Evolutionary conservation across 306 rosid genomes (phyloP).

Genomic region (Dicorynia guianensis): DNA sequence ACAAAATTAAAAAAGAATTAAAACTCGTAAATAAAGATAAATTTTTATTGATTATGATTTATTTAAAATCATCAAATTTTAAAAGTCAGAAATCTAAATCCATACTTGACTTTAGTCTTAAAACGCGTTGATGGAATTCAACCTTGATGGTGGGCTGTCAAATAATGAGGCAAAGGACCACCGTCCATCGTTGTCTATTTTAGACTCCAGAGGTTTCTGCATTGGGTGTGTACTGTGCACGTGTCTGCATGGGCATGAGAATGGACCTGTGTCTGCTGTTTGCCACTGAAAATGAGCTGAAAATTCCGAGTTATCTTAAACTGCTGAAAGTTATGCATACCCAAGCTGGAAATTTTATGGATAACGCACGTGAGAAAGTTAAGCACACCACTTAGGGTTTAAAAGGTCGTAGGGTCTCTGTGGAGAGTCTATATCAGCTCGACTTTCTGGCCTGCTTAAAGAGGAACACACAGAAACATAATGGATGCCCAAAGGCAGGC

Average conservation of each 20-base stretch:
- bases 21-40: too few relatives aligned
- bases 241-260: slow-evolving; percentile 20
- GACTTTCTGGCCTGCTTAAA: slow-evolving; percentile 52
- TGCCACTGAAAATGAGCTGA: background rate
- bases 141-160: background rate
- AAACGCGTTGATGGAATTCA: background rate
- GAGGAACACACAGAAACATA: slow-evolving; percentile 54
- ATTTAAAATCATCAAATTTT: too few relatives aligned
- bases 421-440: slow-evolving; percentile 36
- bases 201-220: background rate
- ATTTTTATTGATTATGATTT: too few relatives aligned
- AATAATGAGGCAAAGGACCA: slow-evolving; percentile 1
- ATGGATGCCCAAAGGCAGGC: slow-evolving; percentile 55
- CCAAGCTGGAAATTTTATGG: background rate
- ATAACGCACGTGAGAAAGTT: background rate
- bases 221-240: slow-evolving; percentile 30
- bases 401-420: slow-evolving; percentile 14
- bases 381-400: slow-evolving; percentile 49
- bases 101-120: background rate
- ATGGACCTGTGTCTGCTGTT: slow-evolving; percentile 20
- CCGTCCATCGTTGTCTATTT: background rate
- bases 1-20: too few relatives aligned
- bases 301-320: background rate
- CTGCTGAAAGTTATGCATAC: background rate
- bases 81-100: too few relatives aligned